A percentile compares a stretch with the other conserved stretches of the same genome.
These are phyloP conservation scores for Euphorbia schlechtendalii DNA, from an alignment of 441 rosid species.

Conservation along the genomic window DNA sequence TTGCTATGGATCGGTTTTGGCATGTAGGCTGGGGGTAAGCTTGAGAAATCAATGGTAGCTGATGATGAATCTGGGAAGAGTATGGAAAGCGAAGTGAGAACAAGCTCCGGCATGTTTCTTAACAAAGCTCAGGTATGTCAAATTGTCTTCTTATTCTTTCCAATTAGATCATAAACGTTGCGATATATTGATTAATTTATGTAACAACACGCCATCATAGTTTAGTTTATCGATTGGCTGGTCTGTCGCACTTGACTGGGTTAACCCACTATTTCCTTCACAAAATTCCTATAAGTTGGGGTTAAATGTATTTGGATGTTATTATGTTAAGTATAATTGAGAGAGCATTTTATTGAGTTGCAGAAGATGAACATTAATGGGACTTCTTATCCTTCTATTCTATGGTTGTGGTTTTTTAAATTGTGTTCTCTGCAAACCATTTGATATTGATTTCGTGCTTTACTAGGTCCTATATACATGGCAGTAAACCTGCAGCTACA, in stretches of 20 bases:
- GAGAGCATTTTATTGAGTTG: not conserved
- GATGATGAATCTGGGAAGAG: conserved; percentile 84
- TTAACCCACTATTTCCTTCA: not conserved
- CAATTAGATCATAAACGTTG: not conserved
- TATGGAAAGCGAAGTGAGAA: conserved; percentile 70
- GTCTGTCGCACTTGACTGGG: not conserved
- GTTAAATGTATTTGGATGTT: no score
- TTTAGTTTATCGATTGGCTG: not conserved
- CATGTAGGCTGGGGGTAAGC: conserved; percentile 67
- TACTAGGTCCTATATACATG: no score
- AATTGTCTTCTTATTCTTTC: not conserved
- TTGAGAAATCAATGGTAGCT: conserved; percentile 89
- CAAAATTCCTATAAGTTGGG: no score
- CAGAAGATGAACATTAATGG: not conserved
- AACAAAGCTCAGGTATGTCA: conserved; percentile 53
- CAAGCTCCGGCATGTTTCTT: conserved; percentile 94
- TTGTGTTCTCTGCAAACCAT: no score
- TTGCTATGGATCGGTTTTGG: not conserved
- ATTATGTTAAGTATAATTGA: not conserved
- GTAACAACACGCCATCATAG: not conserved
- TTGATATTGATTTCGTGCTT: no score
- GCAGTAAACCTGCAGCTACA: not conserved
- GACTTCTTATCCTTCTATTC: no score
- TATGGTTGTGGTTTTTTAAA: no score
- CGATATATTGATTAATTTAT: not conserved